Base-by-base conservation (phyloP, 768 basidiomycete species). In the Suillus brevipes region DNA sequence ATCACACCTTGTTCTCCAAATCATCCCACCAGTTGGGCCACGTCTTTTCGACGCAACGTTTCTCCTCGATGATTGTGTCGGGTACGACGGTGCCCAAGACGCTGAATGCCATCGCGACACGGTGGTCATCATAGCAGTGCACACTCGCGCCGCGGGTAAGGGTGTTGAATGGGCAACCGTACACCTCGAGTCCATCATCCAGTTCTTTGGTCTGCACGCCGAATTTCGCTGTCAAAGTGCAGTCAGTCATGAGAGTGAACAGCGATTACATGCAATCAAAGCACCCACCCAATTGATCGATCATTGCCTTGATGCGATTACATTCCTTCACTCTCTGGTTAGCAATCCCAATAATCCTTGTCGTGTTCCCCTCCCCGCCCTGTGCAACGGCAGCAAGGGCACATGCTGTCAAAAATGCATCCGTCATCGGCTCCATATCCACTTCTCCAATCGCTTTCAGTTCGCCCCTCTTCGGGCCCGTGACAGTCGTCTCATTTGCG, bases 1-100 rank as follows among this genome's bases (percentile, higher is more conserved):
- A 23, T 52, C 80, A 3, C 60, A 92, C 94, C 87, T 97, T 97
- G 81, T 94, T 95, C 74, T 93, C 87, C 31, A 99, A 82, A 76
- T 99, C 97, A 73, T 99, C 97, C 96, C 97, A 99, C 94, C 96
- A 99, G 74, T 95, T 96, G 0, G 97, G 97, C 97, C 97, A 99
- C 0, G 97, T 99, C 85, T 99, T 99, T 78, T 97, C 97, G 38
- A 99, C 97, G 72, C 97, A 98, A 62, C 96, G 84, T 78, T 97
- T 97, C 80, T 99, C 97, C 73, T 98, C 95, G 36, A 99, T 83
- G 68, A 94, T 80, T 3, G 92, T 91, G n/a, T 84, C 86, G 40
- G 83, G 78, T 47, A 94, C 78, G 4, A 94, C 84, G 5, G 89
- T 84, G 23, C 89, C 88, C 47, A 99, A 81, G 38, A 98, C 95